Evolutionary conservation across 78 protist genomes (phyloP).

Genomic region (Pigoraptor vietnamica): DNA sequence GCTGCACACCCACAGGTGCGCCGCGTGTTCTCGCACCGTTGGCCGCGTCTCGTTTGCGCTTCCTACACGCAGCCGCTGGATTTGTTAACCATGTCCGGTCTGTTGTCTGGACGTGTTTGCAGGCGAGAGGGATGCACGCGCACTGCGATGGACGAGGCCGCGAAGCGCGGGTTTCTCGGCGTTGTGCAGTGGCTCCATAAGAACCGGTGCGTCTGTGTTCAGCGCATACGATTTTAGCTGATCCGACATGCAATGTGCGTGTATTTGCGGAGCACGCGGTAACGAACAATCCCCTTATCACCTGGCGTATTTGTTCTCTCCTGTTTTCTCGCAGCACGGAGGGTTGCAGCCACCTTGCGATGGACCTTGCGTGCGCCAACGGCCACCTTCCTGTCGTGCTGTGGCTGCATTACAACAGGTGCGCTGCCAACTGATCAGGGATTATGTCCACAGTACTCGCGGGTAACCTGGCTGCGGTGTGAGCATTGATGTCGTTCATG

Average conservation of each 20-base stretch:
- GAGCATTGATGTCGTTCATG: background rate
- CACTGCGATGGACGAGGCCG: background rate
- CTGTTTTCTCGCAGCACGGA: background rate
- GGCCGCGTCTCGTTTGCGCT: too few species aligned
- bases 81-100: too few species aligned
- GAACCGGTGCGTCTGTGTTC: background rate
- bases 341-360: background rate
- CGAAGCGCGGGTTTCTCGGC: background rate
- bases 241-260: too few species aligned
- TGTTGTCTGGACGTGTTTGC: background rate
- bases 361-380: background rate
- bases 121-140: background rate
- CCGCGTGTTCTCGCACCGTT: too few species aligned
- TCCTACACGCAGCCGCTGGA: too few species aligned
- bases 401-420: background rate
- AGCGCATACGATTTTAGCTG: too few species aligned
- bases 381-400: background rate
- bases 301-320: too few species aligned
- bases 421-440: too few species aligned
- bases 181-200: background rate
- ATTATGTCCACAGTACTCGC: too few species aligned
- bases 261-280: too few species aligned
- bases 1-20: background rate
- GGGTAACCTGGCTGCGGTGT: background rate
- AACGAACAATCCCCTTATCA: too few species aligned